Evolutionary conservation across 441 rosid genomes (phyloP).

Genomic region (Codiaeum variegatum): DNA sequence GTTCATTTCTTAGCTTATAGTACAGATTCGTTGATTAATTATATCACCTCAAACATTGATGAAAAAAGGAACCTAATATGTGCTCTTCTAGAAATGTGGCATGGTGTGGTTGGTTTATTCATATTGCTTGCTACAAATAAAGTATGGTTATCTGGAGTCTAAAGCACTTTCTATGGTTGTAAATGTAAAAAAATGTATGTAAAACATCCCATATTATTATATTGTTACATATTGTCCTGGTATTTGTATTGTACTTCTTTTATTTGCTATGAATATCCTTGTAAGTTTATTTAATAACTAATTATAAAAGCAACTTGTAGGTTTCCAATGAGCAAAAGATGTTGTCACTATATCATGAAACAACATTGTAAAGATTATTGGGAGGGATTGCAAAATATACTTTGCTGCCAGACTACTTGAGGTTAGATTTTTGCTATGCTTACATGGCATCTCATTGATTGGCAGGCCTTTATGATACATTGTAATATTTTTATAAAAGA

Average conservation of each 20-base stretch:
- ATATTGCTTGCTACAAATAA: too few species aligned
- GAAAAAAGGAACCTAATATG: too few species aligned
- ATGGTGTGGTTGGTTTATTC: too few species aligned
- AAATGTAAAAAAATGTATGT: too few species aligned
- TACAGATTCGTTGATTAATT: too few species aligned
- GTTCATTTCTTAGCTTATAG: not conserved
- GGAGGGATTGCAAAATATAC: conserved; percentile 81
- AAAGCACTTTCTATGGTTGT: too few species aligned
- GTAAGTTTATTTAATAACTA: conserved; percentile 28
- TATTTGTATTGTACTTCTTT: not conserved
- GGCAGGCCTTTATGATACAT: not conserved
- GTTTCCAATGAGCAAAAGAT: conserved; percentile 98
- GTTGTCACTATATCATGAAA: conserved; percentile 94
- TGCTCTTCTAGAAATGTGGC: too few species aligned
- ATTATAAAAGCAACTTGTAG: conserved; percentile 62
- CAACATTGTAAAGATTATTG: conserved; percentile 97
- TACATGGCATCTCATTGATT: conserved; percentile 9
- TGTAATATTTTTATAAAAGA: not conserved
- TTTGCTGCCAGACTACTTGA: conserved; percentile 78
- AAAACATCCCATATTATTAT: too few species aligned
- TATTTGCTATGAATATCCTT: not conserved
- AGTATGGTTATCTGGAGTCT: too few species aligned
- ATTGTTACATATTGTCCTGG: not conserved
- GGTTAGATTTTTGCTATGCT: conserved; percentile 46
- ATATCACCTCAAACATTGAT: too few species aligned